phyloP scores from a whole-genome alignment of 129 eudicot species.

The Centaurea solstitialis region DNA sequence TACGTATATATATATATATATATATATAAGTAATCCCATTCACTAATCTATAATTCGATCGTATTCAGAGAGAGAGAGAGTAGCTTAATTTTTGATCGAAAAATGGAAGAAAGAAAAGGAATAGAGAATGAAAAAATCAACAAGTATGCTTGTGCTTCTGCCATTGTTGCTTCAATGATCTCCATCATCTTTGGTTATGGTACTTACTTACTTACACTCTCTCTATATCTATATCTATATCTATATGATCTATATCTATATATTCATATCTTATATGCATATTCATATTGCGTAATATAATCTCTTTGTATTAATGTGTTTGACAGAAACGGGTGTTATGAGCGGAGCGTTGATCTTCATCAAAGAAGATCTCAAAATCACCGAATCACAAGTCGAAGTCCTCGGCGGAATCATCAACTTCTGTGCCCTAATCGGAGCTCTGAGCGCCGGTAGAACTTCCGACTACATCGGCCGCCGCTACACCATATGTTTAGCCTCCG shows the following conservation, averaged over 20 bases:
- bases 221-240: not conserved
- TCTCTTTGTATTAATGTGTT: constrained; percentile 3
- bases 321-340: constrained; percentile 83
- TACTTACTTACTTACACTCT: not conserved
- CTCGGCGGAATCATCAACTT: constrained; percentile 77
- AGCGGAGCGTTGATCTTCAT: constrained; percentile 85
- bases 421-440: constrained; percentile 71
- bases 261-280: too few species aligned
- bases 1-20: too few species aligned
- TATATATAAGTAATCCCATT: not conserved
- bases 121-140: constrained; percentile 42
- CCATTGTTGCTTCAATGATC: constrained; percentile 75
- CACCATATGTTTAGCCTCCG: constrained; percentile 62
- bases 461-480: constrained; percentile 75
- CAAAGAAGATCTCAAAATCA: constrained; percentile 57
- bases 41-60: not conserved
- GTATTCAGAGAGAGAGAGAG: not conserved
- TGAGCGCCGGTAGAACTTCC: constrained; percentile 73
- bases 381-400: constrained; percentile 57
- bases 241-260: not conserved
- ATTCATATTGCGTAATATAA: too few species aligned
- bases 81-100: too few species aligned
- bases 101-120: constrained; percentile 24
- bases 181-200: constrained; percentile 92
- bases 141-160: constrained; percentile 65